A percentile compares a stretch with the other conserved stretches of the same genome.
phyloP scores from a whole-genome alignment of 2,329 filamentous ascomycete species.

The Nigrospora sphaerica region DNA sequence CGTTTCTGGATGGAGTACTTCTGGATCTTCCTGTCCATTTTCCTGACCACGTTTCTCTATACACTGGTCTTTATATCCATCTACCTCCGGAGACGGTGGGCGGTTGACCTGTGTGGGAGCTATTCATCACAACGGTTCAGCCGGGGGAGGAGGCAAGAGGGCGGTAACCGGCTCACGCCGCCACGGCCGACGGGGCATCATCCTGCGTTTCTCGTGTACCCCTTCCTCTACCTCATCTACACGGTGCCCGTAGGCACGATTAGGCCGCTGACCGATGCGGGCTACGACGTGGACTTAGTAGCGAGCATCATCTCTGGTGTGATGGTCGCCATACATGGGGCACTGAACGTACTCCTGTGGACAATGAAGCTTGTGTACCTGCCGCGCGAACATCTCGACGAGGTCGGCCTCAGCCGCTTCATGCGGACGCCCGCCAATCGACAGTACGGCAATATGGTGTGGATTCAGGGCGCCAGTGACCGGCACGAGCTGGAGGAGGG shows the following conservation, averaged over 20 bases:
- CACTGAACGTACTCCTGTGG: constrained; percentile 45
- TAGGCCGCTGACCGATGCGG: constrained; percentile 55
- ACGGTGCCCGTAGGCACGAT: constrained; percentile 59
- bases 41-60: constrained; percentile 27
- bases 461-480: constrained; percentile 14
- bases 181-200: constrained; percentile 20
- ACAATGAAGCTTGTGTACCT: constrained; percentile 37
- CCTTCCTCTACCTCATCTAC: constrained; percentile 60
- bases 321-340: constrained; percentile 48
- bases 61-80: constrained; percentile 27
- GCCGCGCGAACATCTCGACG: constrained; percentile 30
- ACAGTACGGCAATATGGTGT: constrained; percentile 21
- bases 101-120: no score
- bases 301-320: constrained; percentile 54
- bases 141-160: constrained; percentile 11
- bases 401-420: constrained; percentile 39
- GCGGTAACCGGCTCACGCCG: constrained; percentile 3
- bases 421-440: constrained; percentile 20
- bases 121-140: no score
- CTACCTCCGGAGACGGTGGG: no score
- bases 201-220: constrained; percentile 58
- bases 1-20: constrained; percentile 56
- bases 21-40: constrained; percentile 46
- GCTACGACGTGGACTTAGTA: constrained; percentile 36
- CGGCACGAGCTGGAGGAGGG: not conserved